Conservation (phyloP, 495 filamentous ascomycete genomes). For the Parathielavia appendiculata region DNA sequence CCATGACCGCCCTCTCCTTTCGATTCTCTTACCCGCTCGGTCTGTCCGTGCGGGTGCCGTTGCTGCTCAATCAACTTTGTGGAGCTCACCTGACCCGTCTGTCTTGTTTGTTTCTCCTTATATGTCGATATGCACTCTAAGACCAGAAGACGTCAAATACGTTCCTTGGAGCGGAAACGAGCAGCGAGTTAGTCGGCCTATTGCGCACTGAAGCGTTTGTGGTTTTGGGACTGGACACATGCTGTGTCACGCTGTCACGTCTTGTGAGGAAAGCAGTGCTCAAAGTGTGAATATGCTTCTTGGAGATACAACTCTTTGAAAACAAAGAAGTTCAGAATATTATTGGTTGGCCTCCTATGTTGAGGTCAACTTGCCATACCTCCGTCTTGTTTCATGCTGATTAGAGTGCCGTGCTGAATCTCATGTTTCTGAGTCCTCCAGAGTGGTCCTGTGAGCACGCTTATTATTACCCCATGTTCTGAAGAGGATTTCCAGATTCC, state of each 20-base stretch:
- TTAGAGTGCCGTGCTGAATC: too few relatives aligned
- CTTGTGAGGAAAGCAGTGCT: not conserved
- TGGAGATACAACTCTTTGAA: not conserved
- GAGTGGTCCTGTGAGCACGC: not conserved
- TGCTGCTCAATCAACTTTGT: not conserved
- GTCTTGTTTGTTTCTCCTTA: slow-evolving; percentile 7
- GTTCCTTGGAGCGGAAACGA: slow-evolving; percentile 20
- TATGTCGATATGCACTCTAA: not conserved
- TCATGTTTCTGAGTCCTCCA: not conserved
- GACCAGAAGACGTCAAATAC: slow-evolving; percentile 10
- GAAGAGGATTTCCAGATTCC: too few relatives aligned
- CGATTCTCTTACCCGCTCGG: slow-evolving; percentile 4
- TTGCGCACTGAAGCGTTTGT: slow-evolving; percentile 8
- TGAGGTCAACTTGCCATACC: not conserved
- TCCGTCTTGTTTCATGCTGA: too few relatives aligned
- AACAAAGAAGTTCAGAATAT: too few relatives aligned
- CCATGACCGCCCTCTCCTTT: not conserved
- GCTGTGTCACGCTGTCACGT: not conserved
- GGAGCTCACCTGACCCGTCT: slow-evolving; percentile 16
- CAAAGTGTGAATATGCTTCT: not conserved
- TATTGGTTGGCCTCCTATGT: not conserved
- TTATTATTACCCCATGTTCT: too few relatives aligned
- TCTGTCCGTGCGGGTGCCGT: not conserved
- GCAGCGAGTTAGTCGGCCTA: slow-evolving; percentile 5
- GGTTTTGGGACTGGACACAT: not conserved